Conservation (phyloP, 768 basidiomycete species). For the Calocybe cyanea region DNA sequence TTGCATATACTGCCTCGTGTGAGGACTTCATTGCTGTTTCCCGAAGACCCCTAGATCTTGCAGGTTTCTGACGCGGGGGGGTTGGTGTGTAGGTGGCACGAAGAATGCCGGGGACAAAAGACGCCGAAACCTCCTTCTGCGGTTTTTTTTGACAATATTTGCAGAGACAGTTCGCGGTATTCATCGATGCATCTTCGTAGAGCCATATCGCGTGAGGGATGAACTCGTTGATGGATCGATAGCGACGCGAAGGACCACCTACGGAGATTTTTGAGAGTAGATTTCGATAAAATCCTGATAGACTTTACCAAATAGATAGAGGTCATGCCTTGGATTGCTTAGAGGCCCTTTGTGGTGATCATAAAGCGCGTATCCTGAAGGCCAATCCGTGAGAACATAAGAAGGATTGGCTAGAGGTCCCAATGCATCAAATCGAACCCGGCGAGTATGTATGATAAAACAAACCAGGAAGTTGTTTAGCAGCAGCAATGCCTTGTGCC, state of each 20-base stretch:
- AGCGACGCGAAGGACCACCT: conserved; percentile 47
- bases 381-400: conserved; percentile 65
- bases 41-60: conserved; percentile 18
- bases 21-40: conserved; percentile 22
- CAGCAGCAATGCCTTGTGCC: conserved; percentile 37
- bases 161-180: conserved; percentile 57
- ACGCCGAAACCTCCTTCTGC: conserved; percentile 66
- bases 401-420: conserved; percentile 38
- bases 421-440: conserved; percentile 3
- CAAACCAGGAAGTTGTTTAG: conserved; percentile 50
- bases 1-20: conserved; percentile 34
- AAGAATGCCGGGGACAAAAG: conserved; percentile 38
- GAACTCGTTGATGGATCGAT: conserved; percentile 84
- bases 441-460: conserved; percentile 3
- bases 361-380: conserved; percentile 64
- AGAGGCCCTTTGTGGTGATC: conserved; percentile 70
- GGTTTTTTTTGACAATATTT: conserved; percentile 73
- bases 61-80: conserved; percentile 20
- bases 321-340: conserved; percentile 58
- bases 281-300: neutral
- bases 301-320: conserved; percentile 68
- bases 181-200: conserved; percentile 45
- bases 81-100: conserved; percentile 24
- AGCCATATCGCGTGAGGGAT: conserved; percentile 84
- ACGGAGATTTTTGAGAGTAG: conserved; percentile 18